These are phyloP conservation scores for Candida railenensis DNA, from an alignment of 805 yeast genomes.

Conservation along the genomic window DNA sequence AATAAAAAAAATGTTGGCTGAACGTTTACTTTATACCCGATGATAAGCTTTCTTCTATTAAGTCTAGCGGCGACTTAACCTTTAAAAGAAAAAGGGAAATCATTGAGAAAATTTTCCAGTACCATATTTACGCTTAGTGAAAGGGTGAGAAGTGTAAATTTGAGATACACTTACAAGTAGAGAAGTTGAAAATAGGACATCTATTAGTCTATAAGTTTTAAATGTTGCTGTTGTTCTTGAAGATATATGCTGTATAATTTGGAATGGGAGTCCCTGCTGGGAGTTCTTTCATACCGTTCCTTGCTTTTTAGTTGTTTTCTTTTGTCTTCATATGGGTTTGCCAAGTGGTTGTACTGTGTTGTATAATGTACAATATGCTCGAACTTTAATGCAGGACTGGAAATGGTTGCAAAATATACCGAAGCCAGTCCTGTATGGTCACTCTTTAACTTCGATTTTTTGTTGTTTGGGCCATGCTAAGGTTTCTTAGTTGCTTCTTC, in stretches of 20 bases:
- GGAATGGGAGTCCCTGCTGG: no score
- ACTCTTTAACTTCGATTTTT: not conserved
- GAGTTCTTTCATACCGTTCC: no score
- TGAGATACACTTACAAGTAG: not conserved
- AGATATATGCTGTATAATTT: no score
- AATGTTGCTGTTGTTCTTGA: no score
- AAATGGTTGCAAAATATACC: no score
- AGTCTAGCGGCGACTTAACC: not conserved
- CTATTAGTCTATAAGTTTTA: not conserved
- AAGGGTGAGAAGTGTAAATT: not conserved
- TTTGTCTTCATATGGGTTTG: no score
- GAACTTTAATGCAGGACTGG: no score
- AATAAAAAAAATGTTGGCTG: not conserved
- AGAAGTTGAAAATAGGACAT: not conserved
- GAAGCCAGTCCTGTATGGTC: no score
- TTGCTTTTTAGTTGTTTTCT: no score
- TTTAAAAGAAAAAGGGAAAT: not conserved
- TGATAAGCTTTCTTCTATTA: not conserved
- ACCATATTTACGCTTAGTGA: conserved; percentile 6
- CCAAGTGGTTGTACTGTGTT: no score
- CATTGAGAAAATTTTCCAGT: conserved; percentile 8
- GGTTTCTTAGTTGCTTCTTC: not conserved
- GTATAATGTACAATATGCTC: no score
- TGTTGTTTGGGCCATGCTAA: not conserved
- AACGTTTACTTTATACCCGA: not conserved